Conservation (phyloP, 2,329 filamentous ascomycete genomes). For the Hypoxylon sp. region DNA sequence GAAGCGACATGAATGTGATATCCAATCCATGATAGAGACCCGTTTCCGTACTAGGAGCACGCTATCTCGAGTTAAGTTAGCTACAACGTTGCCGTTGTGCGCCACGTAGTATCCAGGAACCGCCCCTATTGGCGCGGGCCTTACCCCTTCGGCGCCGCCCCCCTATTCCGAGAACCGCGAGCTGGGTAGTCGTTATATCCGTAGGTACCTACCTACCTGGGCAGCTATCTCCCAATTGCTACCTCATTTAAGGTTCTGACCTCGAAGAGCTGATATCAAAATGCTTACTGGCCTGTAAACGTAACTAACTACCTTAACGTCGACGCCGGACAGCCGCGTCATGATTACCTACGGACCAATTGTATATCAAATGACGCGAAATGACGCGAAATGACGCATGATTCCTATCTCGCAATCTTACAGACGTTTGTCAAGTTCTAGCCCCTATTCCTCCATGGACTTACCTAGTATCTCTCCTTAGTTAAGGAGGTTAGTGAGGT, state of each 20-base stretch:
- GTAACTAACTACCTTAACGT: background rate
- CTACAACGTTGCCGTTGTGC: constrained; percentile 32
- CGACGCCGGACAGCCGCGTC: constrained; percentile 2
- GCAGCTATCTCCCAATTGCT: background rate
- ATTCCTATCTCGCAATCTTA: background rate
- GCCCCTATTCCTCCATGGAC: background rate
- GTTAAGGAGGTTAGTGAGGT: background rate
- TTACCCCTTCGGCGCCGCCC: constrained; percentile 8
- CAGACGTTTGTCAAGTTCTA: background rate
- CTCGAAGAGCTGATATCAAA: background rate
- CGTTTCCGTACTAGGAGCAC: background rate
- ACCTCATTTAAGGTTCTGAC: constrained; percentile 3
- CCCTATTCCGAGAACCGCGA: constrained; percentile 12
- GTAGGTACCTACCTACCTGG: background rate
- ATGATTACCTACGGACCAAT: background rate
- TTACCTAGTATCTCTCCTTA: background rate
- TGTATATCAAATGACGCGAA: constrained; percentile 1
- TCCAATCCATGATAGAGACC: background rate
- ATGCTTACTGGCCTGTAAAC: background rate
- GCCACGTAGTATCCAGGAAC: constrained; percentile 28
- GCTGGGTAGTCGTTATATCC: background rate
- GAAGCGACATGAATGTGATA: background rate
- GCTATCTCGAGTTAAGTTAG: constrained; percentile 9
- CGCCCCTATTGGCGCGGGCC: constrained; percentile 6
- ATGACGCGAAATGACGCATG: constrained; percentile 4